Conservation (phyloP, 768 basidiomycete species). For the Mycena belliarum region DNA sequence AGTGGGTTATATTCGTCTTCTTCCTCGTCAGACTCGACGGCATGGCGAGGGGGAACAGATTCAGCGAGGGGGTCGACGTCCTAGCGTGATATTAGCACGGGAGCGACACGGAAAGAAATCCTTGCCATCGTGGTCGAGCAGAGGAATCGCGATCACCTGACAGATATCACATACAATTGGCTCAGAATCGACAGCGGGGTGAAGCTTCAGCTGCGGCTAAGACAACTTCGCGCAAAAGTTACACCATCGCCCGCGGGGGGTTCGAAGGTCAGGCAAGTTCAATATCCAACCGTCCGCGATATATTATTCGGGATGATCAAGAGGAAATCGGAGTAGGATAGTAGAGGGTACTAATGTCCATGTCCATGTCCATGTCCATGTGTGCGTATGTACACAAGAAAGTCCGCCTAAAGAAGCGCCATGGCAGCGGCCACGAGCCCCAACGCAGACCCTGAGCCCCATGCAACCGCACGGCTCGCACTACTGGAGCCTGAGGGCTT, state of each 20-base stretch:
- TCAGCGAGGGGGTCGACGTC: slow-evolving; percentile 59
- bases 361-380: neutral
- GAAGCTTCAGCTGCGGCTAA: no score
- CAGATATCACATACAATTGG: no score
- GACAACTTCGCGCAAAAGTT: no score
- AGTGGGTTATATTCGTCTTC: slow-evolving; percentile 59
- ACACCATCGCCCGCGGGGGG: no score
- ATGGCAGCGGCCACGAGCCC: slow-evolving; percentile 12
- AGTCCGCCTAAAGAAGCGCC: slow-evolving; percentile 9
- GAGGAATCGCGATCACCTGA: neutral
- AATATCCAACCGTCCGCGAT: no score
- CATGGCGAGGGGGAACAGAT: slow-evolving; percentile 56
- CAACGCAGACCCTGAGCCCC: slow-evolving; percentile 10
- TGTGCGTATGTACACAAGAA: neutral
- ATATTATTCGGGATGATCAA: neutral
- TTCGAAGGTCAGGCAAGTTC: no score
- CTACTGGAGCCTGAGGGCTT: neutral
- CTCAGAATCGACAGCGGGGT: no score
- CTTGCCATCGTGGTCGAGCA: slow-evolving; percentile 6
- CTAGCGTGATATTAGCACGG: slow-evolving; percentile 28
- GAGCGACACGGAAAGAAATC: neutral
- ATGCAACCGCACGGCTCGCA: slow-evolving; percentile 1
- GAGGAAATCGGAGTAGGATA: neutral
- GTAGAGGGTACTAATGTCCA: slow-evolving; percentile 2
- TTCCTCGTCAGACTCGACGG: slow-evolving; percentile 69